phyloP scores from a whole-genome alignment of 305 asterid genomes.

The Rubia tinctorum region DNA sequence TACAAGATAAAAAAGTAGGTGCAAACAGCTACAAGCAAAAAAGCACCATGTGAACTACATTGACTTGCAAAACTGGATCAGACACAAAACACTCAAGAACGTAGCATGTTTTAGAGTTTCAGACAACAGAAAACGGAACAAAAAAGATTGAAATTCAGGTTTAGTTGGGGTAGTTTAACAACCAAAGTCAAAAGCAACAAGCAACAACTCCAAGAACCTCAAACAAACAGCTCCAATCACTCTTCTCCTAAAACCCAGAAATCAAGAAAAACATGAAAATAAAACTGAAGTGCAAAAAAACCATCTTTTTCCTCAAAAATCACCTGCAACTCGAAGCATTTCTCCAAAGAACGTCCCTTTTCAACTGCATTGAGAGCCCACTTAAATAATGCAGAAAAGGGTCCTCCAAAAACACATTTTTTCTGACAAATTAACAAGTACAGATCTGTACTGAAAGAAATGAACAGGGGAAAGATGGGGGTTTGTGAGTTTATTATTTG shows the following conservation, averaged over 20 bases:
- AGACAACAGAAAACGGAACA: neutral
- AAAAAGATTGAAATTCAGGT: slow-evolving; percentile 4
- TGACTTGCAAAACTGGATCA: neutral
- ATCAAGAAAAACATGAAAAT: neutral
- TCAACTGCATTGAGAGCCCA: slow-evolving; percentile 31
- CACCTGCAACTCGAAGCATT: slow-evolving; percentile 52
- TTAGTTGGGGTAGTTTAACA: slow-evolving; percentile 11
- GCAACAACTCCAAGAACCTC: neutral
- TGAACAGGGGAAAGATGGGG: slow-evolving; percentile 5
- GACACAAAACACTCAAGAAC: neutral
- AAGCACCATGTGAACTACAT: neutral
- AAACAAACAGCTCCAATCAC: neutral
- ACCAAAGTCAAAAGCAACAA: neutral
- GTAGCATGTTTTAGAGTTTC: neutral
- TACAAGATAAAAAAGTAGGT: slow-evolving; percentile 1
- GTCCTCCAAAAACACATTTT: slow-evolving; percentile 9
- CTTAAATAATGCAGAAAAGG: slow-evolving; percentile 16
- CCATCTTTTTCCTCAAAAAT: neutral
- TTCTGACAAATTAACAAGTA: neutral
- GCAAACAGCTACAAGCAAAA: slow-evolving; percentile 1
- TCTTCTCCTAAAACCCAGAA: neutral
- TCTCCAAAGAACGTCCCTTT: slow-evolving; percentile 11
- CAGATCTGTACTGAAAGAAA: slow-evolving; percentile 13
- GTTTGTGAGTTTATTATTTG: neutral
- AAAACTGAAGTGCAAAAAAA: neutral